A percentile compares a stretch with the other conserved stretches of the same genome.
These are phyloP conservation scores for Skeletonema grethae DNA, from an alignment of 108 stramenopile species.

Conservation along the genomic window DNA sequence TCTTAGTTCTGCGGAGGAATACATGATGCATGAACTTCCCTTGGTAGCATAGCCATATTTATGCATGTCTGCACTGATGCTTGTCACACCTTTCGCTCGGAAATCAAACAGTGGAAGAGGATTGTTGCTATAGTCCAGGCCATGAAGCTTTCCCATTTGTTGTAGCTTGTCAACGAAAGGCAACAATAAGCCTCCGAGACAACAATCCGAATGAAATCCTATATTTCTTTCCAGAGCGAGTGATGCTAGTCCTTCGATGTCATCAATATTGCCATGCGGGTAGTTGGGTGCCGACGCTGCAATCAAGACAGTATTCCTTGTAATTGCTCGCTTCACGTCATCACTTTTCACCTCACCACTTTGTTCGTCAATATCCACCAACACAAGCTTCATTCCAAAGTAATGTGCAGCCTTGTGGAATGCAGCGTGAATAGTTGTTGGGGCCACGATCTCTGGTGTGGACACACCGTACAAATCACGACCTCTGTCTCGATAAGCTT, in stretches of 20 bases:
- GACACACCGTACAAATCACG: conserved; percentile 54
- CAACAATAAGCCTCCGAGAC: conserved; percentile 88
- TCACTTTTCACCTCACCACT: conserved; percentile 52
- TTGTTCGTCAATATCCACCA: conserved; percentile 64
- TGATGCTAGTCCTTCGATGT: conserved; percentile 50
- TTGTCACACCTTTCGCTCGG: conserved; percentile 76
- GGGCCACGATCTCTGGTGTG: conserved; percentile 78
- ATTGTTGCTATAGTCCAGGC: not conserved
- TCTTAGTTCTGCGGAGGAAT: conserved; percentile 48
- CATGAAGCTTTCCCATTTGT: conserved; percentile 15
- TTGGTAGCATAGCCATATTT: conserved; percentile 93
- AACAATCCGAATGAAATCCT: conserved; percentile 92
- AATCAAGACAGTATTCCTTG: conserved; percentile 83
- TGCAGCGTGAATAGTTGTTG: conserved; percentile 81
- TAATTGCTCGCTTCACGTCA: conserved; percentile 51
- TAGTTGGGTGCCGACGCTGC: conserved; percentile 82
- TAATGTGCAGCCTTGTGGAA: conserved; percentile 87
- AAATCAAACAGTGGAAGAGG: conserved; percentile 78
- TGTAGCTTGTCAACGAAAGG: conserved; percentile 71
- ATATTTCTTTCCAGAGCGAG: conserved; percentile 61
- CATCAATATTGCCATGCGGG: conserved; percentile 88
- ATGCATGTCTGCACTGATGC: conserved; percentile 89
- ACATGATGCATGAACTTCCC: conserved; percentile 85
- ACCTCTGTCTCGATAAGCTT: conserved; percentile 68
- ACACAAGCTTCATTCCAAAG: conserved; percentile 70